phyloP scores from a whole-genome alignment of 495 filamentous ascomycete species.

The Lepraria neglecta region DNA sequence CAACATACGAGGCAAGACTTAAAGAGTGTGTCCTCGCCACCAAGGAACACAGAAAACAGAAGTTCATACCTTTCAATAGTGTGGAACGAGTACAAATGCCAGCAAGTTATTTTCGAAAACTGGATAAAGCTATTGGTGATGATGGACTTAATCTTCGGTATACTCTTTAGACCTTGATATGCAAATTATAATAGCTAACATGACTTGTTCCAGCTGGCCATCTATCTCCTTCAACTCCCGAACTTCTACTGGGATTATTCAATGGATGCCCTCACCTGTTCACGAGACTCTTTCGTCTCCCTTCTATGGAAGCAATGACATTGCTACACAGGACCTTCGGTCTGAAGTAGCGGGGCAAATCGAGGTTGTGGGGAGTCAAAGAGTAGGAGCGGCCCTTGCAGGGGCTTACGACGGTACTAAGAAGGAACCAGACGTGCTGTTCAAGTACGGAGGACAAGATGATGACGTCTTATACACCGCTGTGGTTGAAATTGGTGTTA shows the following conservation, averaged over 20 bases:
- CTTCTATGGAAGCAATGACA: background rate
- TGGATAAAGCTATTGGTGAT: background rate
- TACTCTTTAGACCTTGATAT: background rate
- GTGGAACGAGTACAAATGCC: conserved; percentile 1
- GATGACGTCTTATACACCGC: too few species aligned
- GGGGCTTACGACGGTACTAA: too few species aligned
- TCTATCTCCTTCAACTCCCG: conserved; percentile 4
- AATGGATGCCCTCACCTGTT: conserved; percentile 9
- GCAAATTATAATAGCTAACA: conserved; percentile 1
- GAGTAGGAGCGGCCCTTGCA: too few species aligned
- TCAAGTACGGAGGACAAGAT: too few species aligned
- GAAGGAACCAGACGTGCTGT: too few species aligned
- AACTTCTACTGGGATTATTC: background rate
- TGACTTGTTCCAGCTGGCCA: background rate
- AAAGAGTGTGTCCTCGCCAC: background rate
- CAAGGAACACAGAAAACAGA: background rate
- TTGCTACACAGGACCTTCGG: conserved; percentile 13
- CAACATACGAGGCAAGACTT: background rate
- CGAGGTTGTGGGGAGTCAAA: background rate
- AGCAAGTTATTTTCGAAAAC: conserved; percentile 1
- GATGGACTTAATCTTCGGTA: background rate
- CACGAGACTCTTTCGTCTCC: conserved; percentile 3
- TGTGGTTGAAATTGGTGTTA: too few species aligned
- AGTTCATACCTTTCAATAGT: background rate
- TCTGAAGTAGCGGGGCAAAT: conserved; percentile 12